Conservation (phyloP, 306 rosid species). For the Trichosanthes cucumerina region DNA sequence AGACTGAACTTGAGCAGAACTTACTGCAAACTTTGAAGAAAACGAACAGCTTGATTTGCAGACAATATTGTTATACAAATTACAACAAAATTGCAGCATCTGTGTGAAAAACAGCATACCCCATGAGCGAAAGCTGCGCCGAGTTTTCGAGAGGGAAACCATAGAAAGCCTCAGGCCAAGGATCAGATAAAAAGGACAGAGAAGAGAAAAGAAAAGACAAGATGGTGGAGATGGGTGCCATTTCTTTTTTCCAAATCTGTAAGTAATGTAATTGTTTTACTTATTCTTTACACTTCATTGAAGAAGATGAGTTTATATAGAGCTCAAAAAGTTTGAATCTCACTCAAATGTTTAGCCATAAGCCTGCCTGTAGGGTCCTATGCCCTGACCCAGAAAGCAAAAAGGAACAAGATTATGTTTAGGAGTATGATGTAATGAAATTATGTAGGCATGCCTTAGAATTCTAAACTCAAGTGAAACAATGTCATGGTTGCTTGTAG, state of each 20-base stretch:
- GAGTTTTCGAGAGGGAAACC: neutral
- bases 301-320: conserved; percentile 3
- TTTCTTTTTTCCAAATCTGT: neutral
- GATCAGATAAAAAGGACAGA: neutral
- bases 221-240: conserved; percentile 9
- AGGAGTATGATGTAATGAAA: neutral
- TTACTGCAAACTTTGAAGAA: neutral
- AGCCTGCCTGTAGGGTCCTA: neutral
- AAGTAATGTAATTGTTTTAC: neutral
- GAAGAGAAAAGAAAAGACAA: conserved; percentile 7
- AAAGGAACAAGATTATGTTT: neutral
- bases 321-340: neutral
- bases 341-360: neutral
- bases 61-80: neutral
- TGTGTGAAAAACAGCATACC: neutral
- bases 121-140: neutral
- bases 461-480: neutral
- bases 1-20: neutral
- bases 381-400: neutral
- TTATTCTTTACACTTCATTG: neutral
- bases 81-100: neutral
- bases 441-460: conserved; percentile 3
- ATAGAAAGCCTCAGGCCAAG: conserved; percentile 2
- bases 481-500: neutral
- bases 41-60: neutral